Conservation (phyloP, 352 stramenopile genomes). For the Aphanomyces astaci region DNA sequence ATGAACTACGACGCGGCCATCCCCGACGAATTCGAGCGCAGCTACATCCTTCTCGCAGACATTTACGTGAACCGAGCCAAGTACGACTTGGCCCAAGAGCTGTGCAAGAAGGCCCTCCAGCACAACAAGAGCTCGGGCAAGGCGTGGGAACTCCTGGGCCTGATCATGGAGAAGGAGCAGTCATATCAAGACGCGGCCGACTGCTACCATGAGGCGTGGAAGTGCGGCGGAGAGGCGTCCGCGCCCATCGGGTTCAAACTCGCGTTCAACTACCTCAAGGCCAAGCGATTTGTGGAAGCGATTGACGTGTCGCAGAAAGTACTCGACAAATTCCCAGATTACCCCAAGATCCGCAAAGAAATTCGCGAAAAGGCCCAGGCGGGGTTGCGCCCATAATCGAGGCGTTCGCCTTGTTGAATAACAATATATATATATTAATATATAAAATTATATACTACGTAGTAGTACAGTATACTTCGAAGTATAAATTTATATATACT, state of each 20-base stretch:
- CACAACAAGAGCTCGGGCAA: slow-evolving; percentile 90
- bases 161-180: slow-evolving; percentile 94
- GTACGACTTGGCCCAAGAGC: slow-evolving; percentile 89
- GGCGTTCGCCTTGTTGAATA: too few relatives aligned
- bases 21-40: slow-evolving; percentile 90
- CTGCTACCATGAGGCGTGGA: slow-evolving; percentile 88
- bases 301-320: slow-evolving; percentile 93
- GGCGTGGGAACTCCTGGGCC: slow-evolving; percentile 89
- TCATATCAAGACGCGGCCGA: slow-evolving; percentile 89
- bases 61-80: slow-evolving; percentile 89
- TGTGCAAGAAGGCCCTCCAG: slow-evolving; percentile 88
- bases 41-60: slow-evolving; percentile 89
- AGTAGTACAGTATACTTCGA: too few relatives aligned
- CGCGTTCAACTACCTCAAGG: slow-evolving; percentile 95
- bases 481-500: too few relatives aligned
- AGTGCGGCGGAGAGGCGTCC: slow-evolving; percentile 71
- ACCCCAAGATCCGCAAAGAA: slow-evolving; percentile 91
- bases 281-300: slow-evolving; percentile 81
- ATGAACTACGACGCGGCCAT: slow-evolving; percentile 85
- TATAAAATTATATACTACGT: too few relatives aligned
- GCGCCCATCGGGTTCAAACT: slow-evolving; percentile 91
- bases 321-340: slow-evolving; percentile 89
- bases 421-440: too few relatives aligned
- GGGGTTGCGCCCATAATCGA: slow-evolving; percentile 79
- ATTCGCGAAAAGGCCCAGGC: slow-evolving; percentile 89